A percentile compares a stretch with the other conserved stretches of the same genome.
Conservation (phyloP, 2,329 filamentous ascomycete genomes). For the Phoma sp. region DNA sequence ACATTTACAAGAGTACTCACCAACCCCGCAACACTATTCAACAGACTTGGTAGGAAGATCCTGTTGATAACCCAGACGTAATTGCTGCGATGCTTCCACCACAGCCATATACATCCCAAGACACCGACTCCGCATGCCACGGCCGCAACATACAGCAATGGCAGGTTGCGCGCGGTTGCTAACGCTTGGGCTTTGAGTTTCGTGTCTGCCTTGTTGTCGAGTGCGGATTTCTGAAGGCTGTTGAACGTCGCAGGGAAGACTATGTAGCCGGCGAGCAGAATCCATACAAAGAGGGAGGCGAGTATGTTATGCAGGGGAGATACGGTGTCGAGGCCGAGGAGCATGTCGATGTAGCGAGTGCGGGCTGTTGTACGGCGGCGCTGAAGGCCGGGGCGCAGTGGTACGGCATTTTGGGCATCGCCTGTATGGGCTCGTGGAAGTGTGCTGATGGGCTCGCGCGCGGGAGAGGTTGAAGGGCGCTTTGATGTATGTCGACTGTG, state of each 20-base stretch:
- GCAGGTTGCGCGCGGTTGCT: constrained; percentile 47
- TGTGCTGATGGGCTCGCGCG: neutral
- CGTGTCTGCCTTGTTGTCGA: constrained; percentile 33
- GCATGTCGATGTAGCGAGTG: constrained; percentile 51
- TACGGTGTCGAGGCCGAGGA: constrained; percentile 57
- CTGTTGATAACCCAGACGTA: constrained; percentile 64
- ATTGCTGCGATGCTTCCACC: constrained; percentile 55
- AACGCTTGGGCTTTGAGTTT: constrained; percentile 36
- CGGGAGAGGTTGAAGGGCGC: neutral
- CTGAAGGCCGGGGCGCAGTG: constrained; percentile 28
- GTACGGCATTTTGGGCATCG: neutral
- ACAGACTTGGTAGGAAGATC: constrained; percentile 54
- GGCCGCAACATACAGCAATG: constrained; percentile 55
- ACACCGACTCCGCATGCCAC: constrained; percentile 53
- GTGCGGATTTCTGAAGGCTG: constrained; percentile 46
- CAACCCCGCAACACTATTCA: constrained; percentile 60
- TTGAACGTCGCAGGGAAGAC: constrained; percentile 63
- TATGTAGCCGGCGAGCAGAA: constrained; percentile 62
- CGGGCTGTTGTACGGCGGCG: constrained; percentile 36
- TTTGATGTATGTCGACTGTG: neutral
- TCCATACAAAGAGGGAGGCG: constrained; percentile 56
- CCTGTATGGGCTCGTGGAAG: neutral
- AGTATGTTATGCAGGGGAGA: constrained; percentile 58
- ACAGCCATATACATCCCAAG: constrained; percentile 55
- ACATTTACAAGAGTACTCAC: constrained; percentile 60